These are phyloP conservation scores for Scheffersomyces lignicola DNA, from an alignment of 1,139 yeast species.

Conservation along the genomic window DNA sequence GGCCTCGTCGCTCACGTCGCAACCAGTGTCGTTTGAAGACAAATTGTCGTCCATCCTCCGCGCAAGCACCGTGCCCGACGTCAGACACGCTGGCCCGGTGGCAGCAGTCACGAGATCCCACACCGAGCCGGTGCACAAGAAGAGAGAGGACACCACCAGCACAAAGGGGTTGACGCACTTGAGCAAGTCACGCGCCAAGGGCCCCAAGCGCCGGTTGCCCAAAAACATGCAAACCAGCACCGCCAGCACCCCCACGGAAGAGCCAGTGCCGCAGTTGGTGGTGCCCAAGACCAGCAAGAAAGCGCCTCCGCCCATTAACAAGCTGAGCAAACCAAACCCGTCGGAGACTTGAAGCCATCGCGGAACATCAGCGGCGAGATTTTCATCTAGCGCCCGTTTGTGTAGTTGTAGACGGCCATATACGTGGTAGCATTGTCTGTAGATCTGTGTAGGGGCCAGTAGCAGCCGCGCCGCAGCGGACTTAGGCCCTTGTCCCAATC, in stretches of 20 bases:
- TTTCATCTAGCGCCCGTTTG: slow-evolving; percentile 22
- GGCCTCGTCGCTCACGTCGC: slow-evolving; percentile 7
- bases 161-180: slow-evolving; percentile 49
- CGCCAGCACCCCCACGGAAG: slow-evolving; percentile 1
- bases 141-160: slow-evolving; percentile 11
- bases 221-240: slow-evolving; percentile 18
- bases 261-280: not conserved
- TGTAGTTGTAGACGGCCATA: slow-evolving; percentile 2
- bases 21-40: slow-evolving; percentile 10
- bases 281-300: slow-evolving; percentile 11
- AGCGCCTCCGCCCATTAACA: slow-evolving; percentile 31
- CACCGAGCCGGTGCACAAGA: slow-evolving; percentile 11
- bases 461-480: too few species aligned
- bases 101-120: slow-evolving; percentile 8
- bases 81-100: not conserved
- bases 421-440: too few species aligned
- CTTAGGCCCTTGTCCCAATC: not conserved
- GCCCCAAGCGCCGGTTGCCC: slow-evolving; percentile 76
- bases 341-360: slow-evolving; percentile 27
- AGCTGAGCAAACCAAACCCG: slow-evolving; percentile 27
- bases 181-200: slow-evolving; percentile 64
- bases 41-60: slow-evolving; percentile 11
- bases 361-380: slow-evolving; percentile 37
- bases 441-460: too few species aligned
- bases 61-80: slow-evolving; percentile 9